Evolutionary conservation across 495 filamentous ascomycete genomes (phyloP).

Genomic region (Hapsidospora chrysogenum): DNA sequence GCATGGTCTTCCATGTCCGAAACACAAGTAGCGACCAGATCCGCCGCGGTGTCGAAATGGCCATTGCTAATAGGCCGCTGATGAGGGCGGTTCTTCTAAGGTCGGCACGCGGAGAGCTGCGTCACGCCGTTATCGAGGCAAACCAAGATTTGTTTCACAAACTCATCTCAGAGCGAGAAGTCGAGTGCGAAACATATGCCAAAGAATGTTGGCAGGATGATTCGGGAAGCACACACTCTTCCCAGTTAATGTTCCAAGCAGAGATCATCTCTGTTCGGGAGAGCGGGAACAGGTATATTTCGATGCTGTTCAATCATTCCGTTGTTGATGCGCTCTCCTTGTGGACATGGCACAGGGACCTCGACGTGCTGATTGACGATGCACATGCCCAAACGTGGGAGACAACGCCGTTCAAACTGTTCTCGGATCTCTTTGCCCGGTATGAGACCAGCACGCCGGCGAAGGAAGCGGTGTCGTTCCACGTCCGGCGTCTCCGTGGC

Average conservation of each 20-base stretch:
- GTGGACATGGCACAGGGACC: conserved; percentile 6
- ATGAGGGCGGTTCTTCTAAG: conserved; percentile 5
- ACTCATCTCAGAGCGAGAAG: conserved; percentile 1
- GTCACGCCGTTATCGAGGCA: conserved; percentile 5
- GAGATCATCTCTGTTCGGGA: conserved; percentile 3
- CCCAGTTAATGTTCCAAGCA: conserved; percentile 4
- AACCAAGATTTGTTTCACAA: conserved; percentile 1
- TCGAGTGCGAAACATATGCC: background rate
- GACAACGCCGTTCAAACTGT: conserved; percentile 8
- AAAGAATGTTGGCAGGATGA: background rate
- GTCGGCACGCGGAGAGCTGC: conserved; percentile 1
- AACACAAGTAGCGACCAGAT: background rate
- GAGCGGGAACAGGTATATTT: conserved; percentile 1
- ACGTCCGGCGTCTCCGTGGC: conserved; percentile 6
- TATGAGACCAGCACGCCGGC: conserved; percentile 7
- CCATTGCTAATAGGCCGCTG: conserved; percentile 4
- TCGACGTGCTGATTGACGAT: conserved; percentile 5
- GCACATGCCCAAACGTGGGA: background rate
- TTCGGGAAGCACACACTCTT: background rate
- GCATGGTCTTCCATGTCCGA: conserved; percentile 3
- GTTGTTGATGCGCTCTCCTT: conserved; percentile 7
- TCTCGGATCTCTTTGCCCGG: conserved; percentile 8
- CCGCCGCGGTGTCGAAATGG: conserved; percentile 4
- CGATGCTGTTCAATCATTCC: conserved; percentile 6
- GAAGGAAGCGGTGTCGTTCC: conserved; percentile 3